phyloP scores from a whole-genome alignment of 2,329 filamentous ascomycete genomes.

The Rhexocercosporidium sp. region DNA sequence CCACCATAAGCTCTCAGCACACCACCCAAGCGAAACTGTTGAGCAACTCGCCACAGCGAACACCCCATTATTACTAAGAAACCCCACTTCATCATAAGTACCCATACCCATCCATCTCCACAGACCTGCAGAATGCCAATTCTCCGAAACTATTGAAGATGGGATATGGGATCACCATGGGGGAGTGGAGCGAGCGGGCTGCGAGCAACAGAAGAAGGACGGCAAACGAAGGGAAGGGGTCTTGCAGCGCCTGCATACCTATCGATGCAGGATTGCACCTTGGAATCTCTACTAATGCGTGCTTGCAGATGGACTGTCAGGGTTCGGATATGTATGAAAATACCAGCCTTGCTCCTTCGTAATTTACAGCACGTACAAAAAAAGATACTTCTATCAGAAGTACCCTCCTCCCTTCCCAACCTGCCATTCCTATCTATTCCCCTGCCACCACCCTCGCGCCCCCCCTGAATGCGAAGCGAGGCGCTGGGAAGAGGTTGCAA shows the following conservation, averaged over 20 bases:
- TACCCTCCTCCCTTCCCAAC: background rate
- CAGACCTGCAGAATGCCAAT: background rate
- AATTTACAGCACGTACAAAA: background rate
- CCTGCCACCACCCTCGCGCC: background rate
- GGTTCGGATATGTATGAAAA: slow-evolving; percentile 4
- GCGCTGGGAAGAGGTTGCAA: slow-evolving; percentile 3
- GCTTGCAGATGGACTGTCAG: background rate
- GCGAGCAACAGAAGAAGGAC: background rate
- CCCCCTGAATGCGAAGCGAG: slow-evolving; percentile 5
- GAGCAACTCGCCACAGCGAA: slow-evolving; percentile 6
- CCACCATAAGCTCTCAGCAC: background rate
- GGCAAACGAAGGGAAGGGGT: background rate
- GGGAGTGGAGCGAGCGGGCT: background rate
- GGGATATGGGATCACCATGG: background rate
- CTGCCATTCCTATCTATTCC: background rate
- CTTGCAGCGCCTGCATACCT: background rate
- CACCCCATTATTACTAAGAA: slow-evolving; percentile 5
- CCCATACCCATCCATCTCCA: background rate
- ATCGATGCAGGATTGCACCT: background rate
- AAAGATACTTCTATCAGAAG: slow-evolving; percentile 2
- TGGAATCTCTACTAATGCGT: slow-evolving; percentile 4
- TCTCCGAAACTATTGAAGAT: slow-evolving; percentile 5
- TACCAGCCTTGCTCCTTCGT: background rate
- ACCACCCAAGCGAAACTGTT: slow-evolving; percentile 6
- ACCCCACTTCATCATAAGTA: background rate